These are phyloP conservation scores for Cyclostephanos invisitatus DNA, from an alignment of 108 stramenopile species.

Conservation along the genomic window DNA sequence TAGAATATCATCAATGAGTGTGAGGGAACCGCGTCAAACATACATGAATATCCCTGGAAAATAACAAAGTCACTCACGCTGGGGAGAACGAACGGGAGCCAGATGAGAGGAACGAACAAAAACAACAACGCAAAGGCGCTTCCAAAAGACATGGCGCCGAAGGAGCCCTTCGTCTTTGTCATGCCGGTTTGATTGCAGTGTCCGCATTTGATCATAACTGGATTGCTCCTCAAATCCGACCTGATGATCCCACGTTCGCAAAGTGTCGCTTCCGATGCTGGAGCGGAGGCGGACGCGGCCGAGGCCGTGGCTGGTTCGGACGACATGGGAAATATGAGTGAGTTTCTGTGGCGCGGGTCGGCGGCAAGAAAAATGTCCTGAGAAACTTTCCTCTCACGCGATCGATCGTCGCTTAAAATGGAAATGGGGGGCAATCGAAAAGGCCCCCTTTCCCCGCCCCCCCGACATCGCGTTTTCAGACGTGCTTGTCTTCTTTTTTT, in stretches of 20 bases:
- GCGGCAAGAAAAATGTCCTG: too few species aligned
- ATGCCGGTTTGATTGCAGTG: constrained; percentile 24
- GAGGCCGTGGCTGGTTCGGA: constrained; percentile 1
- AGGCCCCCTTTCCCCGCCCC: too few species aligned
- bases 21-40: not conserved
- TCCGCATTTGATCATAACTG: constrained; percentile 26
- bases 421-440: too few species aligned
- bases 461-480: too few species aligned
- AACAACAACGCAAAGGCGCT: constrained; percentile 23
- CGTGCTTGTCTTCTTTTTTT: not conserved
- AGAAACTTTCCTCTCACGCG: too few species aligned
- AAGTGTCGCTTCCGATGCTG: not conserved
- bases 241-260: constrained; percentile 12
- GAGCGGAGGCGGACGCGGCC: not conserved
- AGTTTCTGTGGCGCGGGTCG: too few species aligned
- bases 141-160: constrained; percentile 35
- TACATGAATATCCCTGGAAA: not conserved
- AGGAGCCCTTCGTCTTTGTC: constrained; percentile 17
- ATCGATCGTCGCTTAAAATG: too few species aligned
- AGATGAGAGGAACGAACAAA: constrained; percentile 36
- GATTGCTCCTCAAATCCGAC: constrained; percentile 28
- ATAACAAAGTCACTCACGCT: constrained; percentile 5
- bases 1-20: not conserved
- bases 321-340: not conserved
- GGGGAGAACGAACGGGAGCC: constrained; percentile 35